phyloP scores from a whole-genome alignment of 2,329 filamentous ascomycete genomes.

The Aureobasidium sp. region DNA sequence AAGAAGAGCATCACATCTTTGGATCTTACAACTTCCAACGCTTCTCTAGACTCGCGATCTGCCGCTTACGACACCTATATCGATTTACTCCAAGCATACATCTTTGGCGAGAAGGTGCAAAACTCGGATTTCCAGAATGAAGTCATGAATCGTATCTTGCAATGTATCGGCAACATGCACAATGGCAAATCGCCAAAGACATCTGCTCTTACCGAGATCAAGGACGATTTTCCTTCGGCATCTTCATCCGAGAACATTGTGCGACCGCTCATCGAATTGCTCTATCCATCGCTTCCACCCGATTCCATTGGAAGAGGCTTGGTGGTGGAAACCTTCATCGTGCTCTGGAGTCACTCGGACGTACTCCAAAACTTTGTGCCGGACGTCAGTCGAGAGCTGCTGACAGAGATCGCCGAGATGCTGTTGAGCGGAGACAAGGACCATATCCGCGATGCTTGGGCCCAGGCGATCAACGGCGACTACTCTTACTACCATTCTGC shows the following conservation, averaged over 20 bases:
- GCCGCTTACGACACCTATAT: conserved; percentile 13
- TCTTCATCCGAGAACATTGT: conserved; percentile 13
- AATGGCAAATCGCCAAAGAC: conserved; percentile 1
- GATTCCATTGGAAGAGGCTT: conserved; percentile 13
- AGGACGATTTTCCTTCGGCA: not conserved
- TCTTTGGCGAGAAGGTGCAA: conserved; percentile 15
- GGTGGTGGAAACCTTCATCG: conserved; percentile 14
- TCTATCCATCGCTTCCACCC: conserved; percentile 13
- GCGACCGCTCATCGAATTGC: conserved; percentile 7
- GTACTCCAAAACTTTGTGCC: conserved; percentile 10
- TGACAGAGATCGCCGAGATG: conserved; percentile 16
- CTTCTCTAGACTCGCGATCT: not conserved
- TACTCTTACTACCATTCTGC: conserved; percentile 16
- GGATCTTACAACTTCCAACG: not conserved
- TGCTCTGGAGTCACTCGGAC: conserved; percentile 16
- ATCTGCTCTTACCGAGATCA: not conserved
- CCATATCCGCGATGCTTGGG: conserved; percentile 15
- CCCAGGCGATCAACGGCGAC: conserved; percentile 13
- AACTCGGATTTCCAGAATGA: conserved; percentile 14
- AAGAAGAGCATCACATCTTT: conserved; percentile 7
- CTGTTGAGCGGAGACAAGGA: conserved; percentile 15
- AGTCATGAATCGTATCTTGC: conserved; percentile 15
- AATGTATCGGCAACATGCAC: conserved; percentile 14
- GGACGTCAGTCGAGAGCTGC: conserved; percentile 7
- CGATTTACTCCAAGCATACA: conserved; percentile 13